A percentile compares a stretch with the other conserved stretches of the same genome.
Conservation (phyloP, 257 asterid species). For the Gardenia jasminoides region DNA sequence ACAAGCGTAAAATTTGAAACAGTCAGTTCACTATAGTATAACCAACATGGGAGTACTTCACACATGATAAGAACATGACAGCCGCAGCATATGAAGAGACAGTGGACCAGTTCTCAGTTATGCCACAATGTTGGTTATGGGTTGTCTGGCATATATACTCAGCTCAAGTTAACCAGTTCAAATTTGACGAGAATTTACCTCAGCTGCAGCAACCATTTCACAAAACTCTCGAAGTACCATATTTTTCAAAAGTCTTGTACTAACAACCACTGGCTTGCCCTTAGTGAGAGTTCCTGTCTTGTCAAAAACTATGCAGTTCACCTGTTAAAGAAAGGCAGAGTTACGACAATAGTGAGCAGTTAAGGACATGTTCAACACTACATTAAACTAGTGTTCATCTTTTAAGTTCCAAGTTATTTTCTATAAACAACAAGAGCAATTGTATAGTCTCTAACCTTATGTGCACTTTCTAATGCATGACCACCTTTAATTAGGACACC, state of each 20-base stretch:
- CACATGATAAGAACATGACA: no score
- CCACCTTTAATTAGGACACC: constrained; percentile 96
- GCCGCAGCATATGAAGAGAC: no score
- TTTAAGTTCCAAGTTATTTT: not conserved
- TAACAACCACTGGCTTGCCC: constrained; percentile 78
- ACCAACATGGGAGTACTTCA: no score
- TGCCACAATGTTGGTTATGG: no score
- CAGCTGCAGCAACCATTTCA: constrained; percentile 74
- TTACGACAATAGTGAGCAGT: not conserved
- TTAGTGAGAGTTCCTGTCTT: constrained; percentile 84
- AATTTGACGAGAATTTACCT: constrained; percentile 41
- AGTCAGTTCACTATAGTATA: no score
- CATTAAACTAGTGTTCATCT: not conserved
- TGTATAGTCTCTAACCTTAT: constrained; percentile 47
- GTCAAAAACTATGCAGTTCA: constrained; percentile 70
- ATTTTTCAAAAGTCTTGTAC: constrained; percentile 51
- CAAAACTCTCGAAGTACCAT: constrained; percentile 52
- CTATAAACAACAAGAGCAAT: constrained; percentile 1
- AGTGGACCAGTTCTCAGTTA: no score
- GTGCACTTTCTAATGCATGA: constrained; percentile 81
- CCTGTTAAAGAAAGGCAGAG: constrained; percentile 36
- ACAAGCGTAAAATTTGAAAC: no score
- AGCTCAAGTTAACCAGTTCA: no score
- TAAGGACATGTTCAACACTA: not conserved
- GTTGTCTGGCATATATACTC: no score